A percentile compares a stretch with the other conserved stretches of the same genome.
Evolutionary conservation across 345 rosid species (phyloP).

Genomic region (Dimocarpus longan): DNA sequence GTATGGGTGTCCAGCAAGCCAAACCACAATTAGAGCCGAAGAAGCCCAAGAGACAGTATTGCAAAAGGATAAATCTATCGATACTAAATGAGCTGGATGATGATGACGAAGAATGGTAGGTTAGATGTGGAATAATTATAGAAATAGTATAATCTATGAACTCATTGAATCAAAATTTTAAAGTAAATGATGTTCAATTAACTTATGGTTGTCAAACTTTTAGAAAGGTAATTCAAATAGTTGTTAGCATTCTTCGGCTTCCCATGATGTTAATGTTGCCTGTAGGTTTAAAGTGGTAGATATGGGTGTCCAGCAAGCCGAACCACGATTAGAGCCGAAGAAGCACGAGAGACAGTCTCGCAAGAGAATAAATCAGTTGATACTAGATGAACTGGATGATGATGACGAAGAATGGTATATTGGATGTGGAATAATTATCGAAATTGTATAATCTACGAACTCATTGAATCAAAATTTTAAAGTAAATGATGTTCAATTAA

Average conservation of each 20-base stretch:
- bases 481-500: neutral
- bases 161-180: neutral
- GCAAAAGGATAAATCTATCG: too few relatives aligned
- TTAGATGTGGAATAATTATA: neutral
- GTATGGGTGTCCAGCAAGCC: too few relatives aligned
- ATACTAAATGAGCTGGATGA: too few relatives aligned
- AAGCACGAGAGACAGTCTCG: slow-evolving; percentile 85
- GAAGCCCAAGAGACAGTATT: too few relatives aligned
- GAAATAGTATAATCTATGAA: neutral
- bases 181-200: neutral
- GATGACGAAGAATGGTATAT: slow-evolving; percentile 42
- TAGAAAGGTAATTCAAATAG: too few relatives aligned
- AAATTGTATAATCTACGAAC: neutral
- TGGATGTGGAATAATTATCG: neutral
- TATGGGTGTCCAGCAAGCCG: slow-evolving; percentile 82
- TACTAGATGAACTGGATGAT: slow-evolving; percentile 58
- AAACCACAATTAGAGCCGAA: too few relatives aligned
- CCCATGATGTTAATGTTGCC: too few relatives aligned
- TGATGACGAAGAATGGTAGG: too few relatives aligned
- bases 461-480: neutral
- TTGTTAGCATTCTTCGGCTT: too few relatives aligned
- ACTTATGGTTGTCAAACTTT: neutral
- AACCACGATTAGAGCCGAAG: slow-evolving; percentile 76
- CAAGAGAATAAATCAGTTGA: slow-evolving; percentile 69
- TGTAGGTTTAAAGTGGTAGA: slow-evolving; percentile 76